A percentile compares a stretch with the other conserved stretches of the same genome.
These are phyloP conservation scores for Candida palmyrensis DNA, from an alignment of 805 yeast species.

Conservation along the genomic window DNA sequence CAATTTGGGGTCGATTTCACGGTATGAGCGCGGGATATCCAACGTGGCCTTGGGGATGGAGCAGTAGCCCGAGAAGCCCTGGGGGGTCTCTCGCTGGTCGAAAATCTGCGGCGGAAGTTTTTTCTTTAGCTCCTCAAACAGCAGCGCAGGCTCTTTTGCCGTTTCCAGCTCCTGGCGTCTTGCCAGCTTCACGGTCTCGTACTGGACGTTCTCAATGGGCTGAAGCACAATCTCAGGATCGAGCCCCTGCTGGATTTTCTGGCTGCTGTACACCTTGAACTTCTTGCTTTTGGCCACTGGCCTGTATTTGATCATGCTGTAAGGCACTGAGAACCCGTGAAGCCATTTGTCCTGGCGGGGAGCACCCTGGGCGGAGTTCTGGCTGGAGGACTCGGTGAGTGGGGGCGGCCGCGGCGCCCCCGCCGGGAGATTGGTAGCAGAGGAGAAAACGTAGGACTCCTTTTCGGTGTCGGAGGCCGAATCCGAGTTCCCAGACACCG, in stretches of 20 bases:
- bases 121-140: too few species aligned
- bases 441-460: conserved; percentile 1
- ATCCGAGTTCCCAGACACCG: too few species aligned
- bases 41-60: conserved; percentile 20
- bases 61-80: conserved; percentile 23
- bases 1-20: conserved; percentile 5
- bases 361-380: too few species aligned
- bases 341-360: too few species aligned
- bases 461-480: neutral
- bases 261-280: conserved; percentile 8
- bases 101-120: too few species aligned
- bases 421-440: conserved; percentile 1
- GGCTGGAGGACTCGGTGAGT: too few species aligned
- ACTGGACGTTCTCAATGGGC: conserved; percentile 10
- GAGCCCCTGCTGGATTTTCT: conserved; percentile 13
- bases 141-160: too few species aligned
- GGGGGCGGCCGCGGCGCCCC: neutral
- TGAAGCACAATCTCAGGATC: conserved; percentile 20
- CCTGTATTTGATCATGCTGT: conserved; percentile 19
- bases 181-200: too few species aligned
- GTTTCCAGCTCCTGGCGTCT: too few species aligned
- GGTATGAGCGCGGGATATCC: conserved; percentile 14
- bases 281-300: conserved; percentile 9
- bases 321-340: conserved; percentile 24
- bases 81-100: conserved; percentile 1